These are phyloP conservation scores for Metschnikowia similis DNA, from an alignment of 805 yeast species.

Conservation along the genomic window DNA sequence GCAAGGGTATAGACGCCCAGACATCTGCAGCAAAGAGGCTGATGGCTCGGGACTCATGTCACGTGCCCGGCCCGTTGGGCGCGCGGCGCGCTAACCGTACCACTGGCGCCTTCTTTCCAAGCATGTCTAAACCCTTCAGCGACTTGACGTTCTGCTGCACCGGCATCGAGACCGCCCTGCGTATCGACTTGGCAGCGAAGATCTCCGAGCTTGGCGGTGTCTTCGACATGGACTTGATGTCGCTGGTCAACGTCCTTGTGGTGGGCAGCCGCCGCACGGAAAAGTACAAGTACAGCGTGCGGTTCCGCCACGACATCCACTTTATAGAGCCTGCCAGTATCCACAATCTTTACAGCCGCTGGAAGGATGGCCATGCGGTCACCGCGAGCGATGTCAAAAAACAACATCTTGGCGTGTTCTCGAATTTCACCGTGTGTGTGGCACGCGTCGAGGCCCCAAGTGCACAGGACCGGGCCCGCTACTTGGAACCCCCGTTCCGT, in stretches of 20 bases:
- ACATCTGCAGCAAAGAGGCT: too few species aligned
- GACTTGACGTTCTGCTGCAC: constrained; percentile 57
- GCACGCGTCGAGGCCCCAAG: constrained; percentile 30
- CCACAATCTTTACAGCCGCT: constrained; percentile 40
- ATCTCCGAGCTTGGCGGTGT: constrained; percentile 57
- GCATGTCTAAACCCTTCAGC: constrained; percentile 35
- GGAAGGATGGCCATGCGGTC: constrained; percentile 49
- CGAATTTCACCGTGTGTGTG: constrained; percentile 42
- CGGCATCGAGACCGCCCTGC: constrained; percentile 38
- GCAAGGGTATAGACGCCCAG: too few species aligned
- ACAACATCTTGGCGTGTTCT: constrained; percentile 40
- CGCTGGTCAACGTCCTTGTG: constrained; percentile 54
- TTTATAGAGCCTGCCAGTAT: constrained; percentile 51
- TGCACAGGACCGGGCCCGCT: constrained; percentile 8
- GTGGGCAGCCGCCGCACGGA: constrained; percentile 57
- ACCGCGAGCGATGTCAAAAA: constrained; percentile 22
- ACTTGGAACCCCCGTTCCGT: constrained; percentile 23
- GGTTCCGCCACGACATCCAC: constrained; percentile 51
- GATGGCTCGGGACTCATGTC: background rate
- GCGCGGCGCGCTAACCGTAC: background rate
- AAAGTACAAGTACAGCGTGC: constrained; percentile 49
- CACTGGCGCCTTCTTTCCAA: background rate
- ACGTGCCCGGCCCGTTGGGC: background rate
- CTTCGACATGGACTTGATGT: constrained; percentile 53
- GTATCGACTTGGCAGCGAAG: constrained; percentile 42